Percentiles rank a stretch among this genome's conserved stretches.
Evolutionary conservation across 1,284 basidiomycete genomes (phyloP).

Genomic region (Rhodotorula sp.): DNA sequence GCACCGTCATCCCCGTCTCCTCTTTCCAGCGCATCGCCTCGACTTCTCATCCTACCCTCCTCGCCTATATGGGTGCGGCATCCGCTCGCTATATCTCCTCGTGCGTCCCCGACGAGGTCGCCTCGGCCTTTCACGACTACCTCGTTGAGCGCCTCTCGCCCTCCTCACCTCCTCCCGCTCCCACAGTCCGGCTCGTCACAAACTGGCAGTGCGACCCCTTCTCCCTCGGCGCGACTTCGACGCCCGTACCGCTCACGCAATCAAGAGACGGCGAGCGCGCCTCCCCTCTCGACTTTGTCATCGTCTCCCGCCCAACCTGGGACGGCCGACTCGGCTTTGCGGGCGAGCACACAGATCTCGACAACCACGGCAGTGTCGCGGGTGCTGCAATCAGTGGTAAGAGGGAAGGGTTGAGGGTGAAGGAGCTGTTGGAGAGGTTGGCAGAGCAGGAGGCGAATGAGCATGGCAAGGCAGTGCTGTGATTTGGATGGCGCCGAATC

Average conservation of each 20-base stretch:
- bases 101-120: conserved; percentile 45
- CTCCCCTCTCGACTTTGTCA: conserved; percentile 55
- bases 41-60: conserved; percentile 35
- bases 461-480: not conserved
- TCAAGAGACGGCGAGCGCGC: conserved; percentile 42
- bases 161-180: conserved; percentile 10
- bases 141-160: conserved; percentile 46
- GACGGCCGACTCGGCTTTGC: conserved; percentile 54
- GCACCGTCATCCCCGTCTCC: conserved; percentile 34
- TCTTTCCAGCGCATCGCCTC: conserved; percentile 31
- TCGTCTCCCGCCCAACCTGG: conserved; percentile 53
- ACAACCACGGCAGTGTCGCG: conserved; percentile 54
- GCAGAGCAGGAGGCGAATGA: not conserved
- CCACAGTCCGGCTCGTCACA: conserved; percentile 46
- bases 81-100: conserved; percentile 36
- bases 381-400: conserved; percentile 53
- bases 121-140: conserved; percentile 49
- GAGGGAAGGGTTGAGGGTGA: conserved; percentile 50
- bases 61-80: conserved; percentile 41
- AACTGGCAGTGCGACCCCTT: conserved; percentile 54
- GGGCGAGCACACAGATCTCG: conserved; percentile 57
- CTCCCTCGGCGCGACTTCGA: conserved; percentile 55
- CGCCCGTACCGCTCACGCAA: conserved; percentile 49
- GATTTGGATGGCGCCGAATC: too few species aligned
- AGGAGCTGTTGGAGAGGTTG: conserved; percentile 41